These are phyloP conservation scores for Magnolia kwangsiensis DNA, from an alignment of 164 flowering plant genomes.

Conservation along the genomic window DNA sequence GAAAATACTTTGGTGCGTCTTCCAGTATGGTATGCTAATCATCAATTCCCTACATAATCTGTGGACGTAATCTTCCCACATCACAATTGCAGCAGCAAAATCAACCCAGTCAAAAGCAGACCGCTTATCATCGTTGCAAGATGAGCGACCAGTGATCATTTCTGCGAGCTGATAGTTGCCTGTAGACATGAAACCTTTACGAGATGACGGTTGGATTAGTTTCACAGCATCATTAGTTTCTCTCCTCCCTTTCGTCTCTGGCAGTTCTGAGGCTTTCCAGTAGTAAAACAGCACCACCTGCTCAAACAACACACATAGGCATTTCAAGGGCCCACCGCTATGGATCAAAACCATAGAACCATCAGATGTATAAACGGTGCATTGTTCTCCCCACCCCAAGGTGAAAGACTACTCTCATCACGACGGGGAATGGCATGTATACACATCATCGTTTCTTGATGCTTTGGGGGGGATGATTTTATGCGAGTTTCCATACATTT, in stretches of 20 bases:
- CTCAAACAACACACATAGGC: background rate
- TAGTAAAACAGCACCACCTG: constrained; percentile 71
- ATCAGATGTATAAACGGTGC: too few species aligned
- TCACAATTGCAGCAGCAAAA: constrained; percentile 40
- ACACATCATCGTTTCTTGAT: too few species aligned
- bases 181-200: constrained; percentile 19
- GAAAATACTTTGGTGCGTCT: constrained; percentile 43
- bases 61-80: constrained; percentile 54
- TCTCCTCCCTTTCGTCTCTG: constrained; percentile 1
- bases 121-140: constrained; percentile 3
- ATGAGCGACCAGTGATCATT: constrained; percentile 20
- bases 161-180: constrained; percentile 38
- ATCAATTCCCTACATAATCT: constrained; percentile 35
- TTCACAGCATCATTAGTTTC: constrained; percentile 12
- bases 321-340: background rate
- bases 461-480: too few species aligned
- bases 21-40: constrained; percentile 55
- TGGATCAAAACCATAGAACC: too few species aligned
- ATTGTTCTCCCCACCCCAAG: too few species aligned
- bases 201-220: constrained; percentile 27
- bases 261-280: constrained; percentile 51
- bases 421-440: too few species aligned
- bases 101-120: constrained; percentile 32
- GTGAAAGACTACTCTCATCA: too few species aligned
- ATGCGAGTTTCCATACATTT: too few species aligned